Evolutionary conservation across 495 filamentous ascomycete species (phyloP).

Genomic region (Recurvomyces mirabilis): DNA sequence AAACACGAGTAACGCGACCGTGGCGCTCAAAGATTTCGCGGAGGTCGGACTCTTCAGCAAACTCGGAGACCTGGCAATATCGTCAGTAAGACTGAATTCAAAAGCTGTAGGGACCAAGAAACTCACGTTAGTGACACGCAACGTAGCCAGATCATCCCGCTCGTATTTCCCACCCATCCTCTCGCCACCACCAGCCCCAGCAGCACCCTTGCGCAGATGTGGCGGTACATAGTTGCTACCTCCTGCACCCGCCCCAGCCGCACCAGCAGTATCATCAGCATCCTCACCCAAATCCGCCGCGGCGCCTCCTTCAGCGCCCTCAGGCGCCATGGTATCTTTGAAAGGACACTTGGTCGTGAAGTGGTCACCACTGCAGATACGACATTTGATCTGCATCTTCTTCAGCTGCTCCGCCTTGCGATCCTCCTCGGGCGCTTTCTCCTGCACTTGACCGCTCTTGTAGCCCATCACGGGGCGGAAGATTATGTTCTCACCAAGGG

Average conservation of each 20-base stretch:
- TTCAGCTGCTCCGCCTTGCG: constrained; percentile 71
- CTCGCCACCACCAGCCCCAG: constrained; percentile 48
- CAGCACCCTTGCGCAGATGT: constrained; percentile 75
- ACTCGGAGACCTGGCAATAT: constrained; percentile 86
- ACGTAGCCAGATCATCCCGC: constrained; percentile 88
- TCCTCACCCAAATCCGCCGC: constrained; percentile 41
- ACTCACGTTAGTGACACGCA: constrained; percentile 93
- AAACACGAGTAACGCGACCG: constrained; percentile 91
- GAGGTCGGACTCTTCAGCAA: constrained; percentile 89
- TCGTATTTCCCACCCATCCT: constrained; percentile 91
- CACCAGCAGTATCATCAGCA: constrained; percentile 43
- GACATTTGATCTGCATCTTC: constrained; percentile 99
- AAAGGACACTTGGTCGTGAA: constrained; percentile 93
- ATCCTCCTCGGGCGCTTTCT: constrained; percentile 50
- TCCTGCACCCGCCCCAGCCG: constrained; percentile 33
- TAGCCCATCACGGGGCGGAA: constrained; percentile 85
- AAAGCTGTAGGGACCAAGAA: too few species aligned
- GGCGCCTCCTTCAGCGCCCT: constrained; percentile 48
- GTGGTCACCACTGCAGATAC: constrained; percentile 97
- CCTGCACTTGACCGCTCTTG: constrained; percentile 65
- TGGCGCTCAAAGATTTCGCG: constrained; percentile 96
- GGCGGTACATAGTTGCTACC: constrained; percentile 79
- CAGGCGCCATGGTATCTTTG: constrained; percentile 70
- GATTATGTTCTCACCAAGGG: constrained; percentile 91
- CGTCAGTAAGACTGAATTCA: too few species aligned